Evolutionary conservation across 768 basidiomycete genomes (phyloP), one percentile per base, ranked within the genome.

Genomic region (Auricularia heimuer): DNA sequence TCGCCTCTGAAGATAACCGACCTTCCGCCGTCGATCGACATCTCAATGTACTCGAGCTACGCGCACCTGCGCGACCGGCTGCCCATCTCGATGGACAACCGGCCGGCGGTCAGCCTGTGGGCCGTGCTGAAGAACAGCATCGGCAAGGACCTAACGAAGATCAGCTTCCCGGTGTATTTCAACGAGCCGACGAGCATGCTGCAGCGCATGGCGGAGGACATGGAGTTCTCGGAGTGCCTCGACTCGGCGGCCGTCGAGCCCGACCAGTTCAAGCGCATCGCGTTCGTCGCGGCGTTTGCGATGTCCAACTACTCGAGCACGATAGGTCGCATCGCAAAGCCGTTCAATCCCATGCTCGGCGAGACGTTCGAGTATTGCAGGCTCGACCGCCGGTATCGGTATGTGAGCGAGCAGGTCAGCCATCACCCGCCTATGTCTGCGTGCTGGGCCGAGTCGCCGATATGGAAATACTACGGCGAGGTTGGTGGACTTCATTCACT

Each of bases 261-360:
- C 33, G 91, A 97, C 70, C 85, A 92, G 1, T 82, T 90, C 56
- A 84, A 85, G 63, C 85, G 95, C 3, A 85, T 97, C 62, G 94
- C 94, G 2, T 98, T 87, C 70, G 93, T 98, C 16, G 93, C 90
- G 21, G 95, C 94, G 1, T 98, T 98, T 74, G 95, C 94, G 2
- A 97, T 97, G 93, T 92, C 91, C 35, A 98, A 98, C 77, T 98
- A 98, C 75, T 93, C 92, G 1, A 93, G 91, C 29, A 98, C 95
- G 2, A 92, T 96, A 69, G 95, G 96, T 3, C 84, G 95, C 44
- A 97, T 98, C 68, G 95, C 95, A 12, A 97, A 98, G 75, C 95
- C 94, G 1, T 97, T 97, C 77, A 97, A 97, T 74, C 95, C 94
- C 4, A 92, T 96, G 86, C 83, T 97, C 64, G 85, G 88, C 71